phyloP scores from a whole-genome alignment of 2,329 filamentous ascomycete genomes.

The Metarhizium robertsii region DNA sequence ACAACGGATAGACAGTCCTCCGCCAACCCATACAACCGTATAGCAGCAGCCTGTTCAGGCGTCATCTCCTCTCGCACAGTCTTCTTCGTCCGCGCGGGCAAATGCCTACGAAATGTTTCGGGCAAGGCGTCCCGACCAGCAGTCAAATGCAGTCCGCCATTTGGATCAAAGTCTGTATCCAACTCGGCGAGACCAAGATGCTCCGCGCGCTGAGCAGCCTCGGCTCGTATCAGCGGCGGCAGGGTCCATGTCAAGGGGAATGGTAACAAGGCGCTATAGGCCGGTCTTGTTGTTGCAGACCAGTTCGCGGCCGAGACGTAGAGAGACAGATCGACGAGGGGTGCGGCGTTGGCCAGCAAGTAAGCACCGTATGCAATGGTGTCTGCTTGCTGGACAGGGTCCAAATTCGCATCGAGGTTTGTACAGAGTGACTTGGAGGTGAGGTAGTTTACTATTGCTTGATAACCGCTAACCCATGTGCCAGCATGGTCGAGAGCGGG shows the following conservation, averaged over 20 bases:
- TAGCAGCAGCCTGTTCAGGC: constrained; percentile 62
- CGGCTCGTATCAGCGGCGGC: constrained; percentile 61
- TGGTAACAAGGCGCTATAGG: constrained; percentile 69
- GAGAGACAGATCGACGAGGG: constrained; percentile 75
- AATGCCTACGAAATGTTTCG: constrained; percentile 28
- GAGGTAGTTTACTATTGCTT: constrained; percentile 51
- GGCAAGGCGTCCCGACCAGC: constrained; percentile 28
- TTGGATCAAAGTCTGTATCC: constrained; percentile 47
- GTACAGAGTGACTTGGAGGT: constrained; percentile 23
- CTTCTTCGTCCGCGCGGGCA: constrained; percentile 36
- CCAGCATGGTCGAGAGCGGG: constrained; percentile 43
- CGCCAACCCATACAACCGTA: constrained; percentile 66
- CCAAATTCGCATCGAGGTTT: constrained; percentile 31
- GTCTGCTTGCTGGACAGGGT: constrained; percentile 34
- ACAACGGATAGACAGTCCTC: constrained; percentile 64
- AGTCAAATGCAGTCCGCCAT: constrained; percentile 25
- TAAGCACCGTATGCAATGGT: constrained; percentile 53
- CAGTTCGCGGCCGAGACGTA: constrained; percentile 91
- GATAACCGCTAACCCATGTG: constrained; percentile 51
- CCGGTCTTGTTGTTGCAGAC: constrained; percentile 63
- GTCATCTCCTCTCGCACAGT: constrained; percentile 54
- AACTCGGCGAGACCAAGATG: constrained; percentile 60
- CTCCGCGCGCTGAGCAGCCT: constrained; percentile 60
- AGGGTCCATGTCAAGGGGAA: constrained; percentile 87
- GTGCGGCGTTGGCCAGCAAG: constrained; percentile 63